Evolutionary conservation across 1,284 basidiomycete genomes (phyloP).

Genomic region (Malassezia brasiliensis): DNA sequence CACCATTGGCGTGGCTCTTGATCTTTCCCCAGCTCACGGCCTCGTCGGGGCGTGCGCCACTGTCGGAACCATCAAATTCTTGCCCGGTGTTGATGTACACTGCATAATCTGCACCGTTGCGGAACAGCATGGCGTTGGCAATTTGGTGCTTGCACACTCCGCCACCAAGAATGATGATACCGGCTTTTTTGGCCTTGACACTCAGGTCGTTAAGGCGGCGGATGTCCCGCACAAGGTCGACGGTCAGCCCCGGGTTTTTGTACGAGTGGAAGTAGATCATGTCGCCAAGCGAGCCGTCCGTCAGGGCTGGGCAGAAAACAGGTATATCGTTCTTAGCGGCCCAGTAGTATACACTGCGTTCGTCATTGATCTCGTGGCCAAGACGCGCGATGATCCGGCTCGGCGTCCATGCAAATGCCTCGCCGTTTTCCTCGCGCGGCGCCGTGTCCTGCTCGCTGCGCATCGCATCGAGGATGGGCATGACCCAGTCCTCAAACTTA

Average conservation of each 20-base stretch:
- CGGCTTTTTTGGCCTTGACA: constrained; percentile 79
- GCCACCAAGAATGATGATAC: constrained; percentile 95
- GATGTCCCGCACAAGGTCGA: constrained; percentile 94
- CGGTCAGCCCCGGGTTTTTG: constrained; percentile 63
- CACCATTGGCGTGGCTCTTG: constrained; percentile 58
- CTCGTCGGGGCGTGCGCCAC: constrained; percentile 91
- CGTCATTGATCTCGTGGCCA: constrained; percentile 91
- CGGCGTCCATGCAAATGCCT: constrained; percentile 65
- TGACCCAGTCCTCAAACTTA: constrained; percentile 98
- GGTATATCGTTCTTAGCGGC: constrained; percentile 92
- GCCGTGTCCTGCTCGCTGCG: constrained; percentile 67
- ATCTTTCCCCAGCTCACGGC: constrained; percentile 99
- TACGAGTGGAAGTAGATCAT: constrained; percentile 98
- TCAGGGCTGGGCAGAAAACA: constrained; percentile 95
- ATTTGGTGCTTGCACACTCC: constrained; percentile 99
- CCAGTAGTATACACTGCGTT: constrained; percentile 92
- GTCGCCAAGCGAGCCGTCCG: constrained; percentile 93
- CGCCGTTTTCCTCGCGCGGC: constrained; percentile 56
- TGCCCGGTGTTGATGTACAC: constrained; percentile 98
- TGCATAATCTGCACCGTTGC: constrained; percentile 94
- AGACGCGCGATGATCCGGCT: constrained; percentile 80
- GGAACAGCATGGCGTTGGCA: constrained; percentile 96
- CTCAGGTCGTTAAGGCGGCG: constrained; percentile 81
- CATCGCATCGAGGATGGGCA: constrained; percentile 85
- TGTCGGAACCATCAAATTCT: constrained; percentile 97